These are phyloP conservation scores for Ampelocalamus luodianensis DNA, from an alignment of 176 grass and related monocot species.

Conservation along the genomic window DNA sequence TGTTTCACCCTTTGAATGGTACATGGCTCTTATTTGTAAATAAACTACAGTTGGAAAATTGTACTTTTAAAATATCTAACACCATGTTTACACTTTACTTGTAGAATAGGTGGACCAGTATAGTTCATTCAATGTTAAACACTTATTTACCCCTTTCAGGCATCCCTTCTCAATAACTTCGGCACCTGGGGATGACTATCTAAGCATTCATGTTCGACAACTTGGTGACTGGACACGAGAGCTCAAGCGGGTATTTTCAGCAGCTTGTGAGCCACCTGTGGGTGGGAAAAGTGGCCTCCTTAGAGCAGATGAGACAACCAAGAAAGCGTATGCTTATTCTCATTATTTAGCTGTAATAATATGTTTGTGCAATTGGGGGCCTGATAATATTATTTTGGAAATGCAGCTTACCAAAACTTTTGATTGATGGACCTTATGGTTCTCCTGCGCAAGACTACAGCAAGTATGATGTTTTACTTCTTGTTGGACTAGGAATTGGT, in stretches of 20 bases:
- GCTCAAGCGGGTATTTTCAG: slow-evolving; percentile 84
- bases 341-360: slow-evolving; percentile 26
- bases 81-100: background rate
- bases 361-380: slow-evolving; percentile 24
- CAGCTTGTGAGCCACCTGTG: slow-evolving; percentile 86
- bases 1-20: slow-evolving; percentile 98
- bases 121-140: slow-evolving; percentile 28
- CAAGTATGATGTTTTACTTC: slow-evolving; percentile 86
- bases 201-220: slow-evolving; percentile 97
- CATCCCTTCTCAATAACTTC: slow-evolving; percentile 99
- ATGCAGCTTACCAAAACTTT: slow-evolving; percentile 87
- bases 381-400: slow-evolving; percentile 44
- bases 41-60: slow-evolving; percentile 16
- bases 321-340: slow-evolving; percentile 61
- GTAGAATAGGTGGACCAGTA: slow-evolving; percentile 2
- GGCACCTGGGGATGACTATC: slow-evolving; percentile 83
- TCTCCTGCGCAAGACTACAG: slow-evolving; percentile 93
- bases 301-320: slow-evolving; percentile 85
- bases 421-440: slow-evolving; percentile 96
- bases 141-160: slow-evolving; percentile 55
- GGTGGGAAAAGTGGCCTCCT: slow-evolving; percentile 92
- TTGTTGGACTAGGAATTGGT: slow-evolving; percentile 94
- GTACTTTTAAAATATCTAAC: slow-evolving; percentile 10
- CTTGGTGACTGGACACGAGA: slow-evolving; percentile 97
- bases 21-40: slow-evolving; percentile 43